A percentile compares a stretch with the other conserved stretches of the same genome.
Conservation (phyloP, 345 rosid species). For the Abelmoschus esculentus region DNA sequence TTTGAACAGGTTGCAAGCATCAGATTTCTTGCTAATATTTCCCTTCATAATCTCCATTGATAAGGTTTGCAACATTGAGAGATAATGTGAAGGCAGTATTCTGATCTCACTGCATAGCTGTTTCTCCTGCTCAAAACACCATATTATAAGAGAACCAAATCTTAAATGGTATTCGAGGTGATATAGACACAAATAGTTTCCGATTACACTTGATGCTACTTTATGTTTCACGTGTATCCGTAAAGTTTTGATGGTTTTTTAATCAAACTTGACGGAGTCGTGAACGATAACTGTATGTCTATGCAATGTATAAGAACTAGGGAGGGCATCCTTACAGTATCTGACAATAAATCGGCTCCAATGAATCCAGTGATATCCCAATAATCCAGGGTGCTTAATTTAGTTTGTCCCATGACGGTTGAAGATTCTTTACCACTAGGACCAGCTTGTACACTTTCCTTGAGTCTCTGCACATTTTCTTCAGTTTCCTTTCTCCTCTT, state of each 20-base stretch:
- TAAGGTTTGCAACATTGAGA: constrained; percentile 63
- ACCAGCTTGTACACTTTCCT: constrained; percentile 47
- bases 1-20: constrained; percentile 68
- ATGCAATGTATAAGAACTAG: not conserved
- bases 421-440: constrained; percentile 42
- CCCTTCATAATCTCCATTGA: constrained; percentile 59
- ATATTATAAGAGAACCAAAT: not conserved
- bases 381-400: constrained; percentile 36
- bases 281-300: too few relatives aligned
- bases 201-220: too few relatives aligned
- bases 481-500: constrained; percentile 70
- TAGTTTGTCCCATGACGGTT: constrained; percentile 21
- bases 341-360: constrained; percentile 68
- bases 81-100: constrained; percentile 77
- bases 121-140: constrained; percentile 51
- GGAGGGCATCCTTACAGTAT: constrained; percentile 42
- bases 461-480: constrained; percentile 40
- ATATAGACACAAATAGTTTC: too few relatives aligned
- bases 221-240: too few relatives aligned
- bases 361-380: constrained; percentile 73
- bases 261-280: too few relatives aligned
- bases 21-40: constrained; percentile 55
- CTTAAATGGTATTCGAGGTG: too few relatives aligned
- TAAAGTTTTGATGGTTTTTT: too few relatives aligned
- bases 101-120: constrained; percentile 59